Conservation (phyloP, 2,329 filamentous ascomycete species). For the Epichloe scottii region DNA sequence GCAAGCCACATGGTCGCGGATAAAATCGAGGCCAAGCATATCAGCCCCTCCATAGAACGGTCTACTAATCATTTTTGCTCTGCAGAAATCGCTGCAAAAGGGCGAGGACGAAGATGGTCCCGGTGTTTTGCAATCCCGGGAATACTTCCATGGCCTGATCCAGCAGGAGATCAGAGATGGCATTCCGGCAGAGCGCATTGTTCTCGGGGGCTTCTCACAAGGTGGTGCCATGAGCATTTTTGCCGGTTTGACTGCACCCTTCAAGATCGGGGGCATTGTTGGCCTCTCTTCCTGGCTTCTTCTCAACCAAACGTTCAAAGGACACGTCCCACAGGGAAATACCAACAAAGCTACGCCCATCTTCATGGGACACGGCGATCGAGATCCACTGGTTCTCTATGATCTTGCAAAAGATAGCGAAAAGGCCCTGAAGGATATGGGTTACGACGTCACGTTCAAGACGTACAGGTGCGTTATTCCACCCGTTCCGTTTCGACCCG, state of each 20-base stretch:
- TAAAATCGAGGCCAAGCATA: background rate
- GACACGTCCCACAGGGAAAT: conserved; percentile 26
- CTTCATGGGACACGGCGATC: conserved; percentile 79
- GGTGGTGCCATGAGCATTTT: conserved; percentile 78
- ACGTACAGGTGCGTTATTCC: conserved; percentile 47
- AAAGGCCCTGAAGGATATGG: conserved; percentile 53
- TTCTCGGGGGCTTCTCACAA: conserved; percentile 73
- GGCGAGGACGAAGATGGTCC: conserved; percentile 46
- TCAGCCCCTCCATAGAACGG: background rate
- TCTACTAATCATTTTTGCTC: background rate
- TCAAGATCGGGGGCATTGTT: conserved; percentile 72
- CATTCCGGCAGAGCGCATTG: conserved; percentile 67
- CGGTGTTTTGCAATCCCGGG: conserved; percentile 47
- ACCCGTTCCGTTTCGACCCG: background rate
- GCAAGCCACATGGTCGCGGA: background rate
- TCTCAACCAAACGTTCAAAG: conserved; percentile 36
- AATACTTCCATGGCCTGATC: conserved; percentile 66
- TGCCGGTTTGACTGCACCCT: conserved; percentile 55
- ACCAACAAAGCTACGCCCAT: conserved; percentile 59
- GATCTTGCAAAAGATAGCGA: conserved; percentile 57
- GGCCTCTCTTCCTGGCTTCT: conserved; percentile 71
- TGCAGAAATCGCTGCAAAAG: conserved; percentile 22
- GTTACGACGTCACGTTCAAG: conserved; percentile 63
- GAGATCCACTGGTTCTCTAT: conserved; percentile 60
- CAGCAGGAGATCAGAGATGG: conserved; percentile 66